A percentile compares a stretch with the other conserved stretches of the same genome.
Evolutionary conservation across 306 rosid species (phyloP).

Genomic region (Casuarina cunninghamiana): DNA sequence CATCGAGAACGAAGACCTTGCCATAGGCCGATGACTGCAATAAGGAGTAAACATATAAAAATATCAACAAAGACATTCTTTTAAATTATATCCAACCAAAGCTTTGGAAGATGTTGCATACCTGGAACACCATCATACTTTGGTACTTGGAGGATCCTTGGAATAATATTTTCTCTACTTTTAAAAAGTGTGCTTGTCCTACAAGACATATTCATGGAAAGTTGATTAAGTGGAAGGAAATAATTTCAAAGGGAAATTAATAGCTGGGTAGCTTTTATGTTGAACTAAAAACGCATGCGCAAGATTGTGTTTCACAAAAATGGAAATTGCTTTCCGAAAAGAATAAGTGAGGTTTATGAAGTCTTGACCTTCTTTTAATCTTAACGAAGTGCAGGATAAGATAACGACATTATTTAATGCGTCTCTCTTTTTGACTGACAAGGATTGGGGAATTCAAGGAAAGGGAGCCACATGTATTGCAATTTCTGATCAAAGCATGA

Average conservation of each 20-base stretch:
- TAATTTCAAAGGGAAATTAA: constrained; percentile 10
- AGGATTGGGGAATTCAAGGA: not conserved
- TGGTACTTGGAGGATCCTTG: constrained; percentile 62
- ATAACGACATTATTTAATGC: not conserved
- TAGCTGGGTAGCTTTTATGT: not conserved
- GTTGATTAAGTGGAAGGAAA: not conserved
- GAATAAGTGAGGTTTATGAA: not conserved
- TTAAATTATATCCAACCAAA: not conserved
- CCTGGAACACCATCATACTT: constrained; percentile 66
- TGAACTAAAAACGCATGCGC: constrained; percentile 11
- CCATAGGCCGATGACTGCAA: constrained; percentile 60
- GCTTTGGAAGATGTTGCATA: not conserved
- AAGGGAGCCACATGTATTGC: not conserved
- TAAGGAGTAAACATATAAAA: not conserved
- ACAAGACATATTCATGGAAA: constrained; percentile 11
- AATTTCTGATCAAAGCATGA: not conserved
- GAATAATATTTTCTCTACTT: constrained; percentile 55
- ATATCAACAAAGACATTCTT: not conserved
- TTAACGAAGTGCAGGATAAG: not conserved
- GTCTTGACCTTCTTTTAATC: not conserved
- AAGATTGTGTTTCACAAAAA: not conserved
- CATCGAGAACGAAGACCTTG: constrained; percentile 60
- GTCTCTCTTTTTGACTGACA: not conserved
- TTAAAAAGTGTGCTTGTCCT: constrained; percentile 72
- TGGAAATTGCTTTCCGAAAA: not conserved